Evolutionary conservation across 192 early-diverging fungal genomes (phyloP).

Genomic region (Lobosporangium transversale): DNA sequence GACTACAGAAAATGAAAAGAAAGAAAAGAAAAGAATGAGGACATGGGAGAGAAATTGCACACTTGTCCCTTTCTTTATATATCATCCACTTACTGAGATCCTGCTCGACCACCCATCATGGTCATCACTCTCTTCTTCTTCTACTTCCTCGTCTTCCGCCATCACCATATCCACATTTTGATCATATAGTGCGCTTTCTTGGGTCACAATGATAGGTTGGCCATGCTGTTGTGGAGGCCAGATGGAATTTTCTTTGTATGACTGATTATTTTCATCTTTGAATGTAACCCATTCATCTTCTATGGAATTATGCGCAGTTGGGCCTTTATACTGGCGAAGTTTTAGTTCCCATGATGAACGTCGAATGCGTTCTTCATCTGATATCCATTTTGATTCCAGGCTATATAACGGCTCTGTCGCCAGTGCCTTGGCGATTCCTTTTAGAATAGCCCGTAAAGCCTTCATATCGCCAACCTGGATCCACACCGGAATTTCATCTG

Average conservation of each 20-base stretch:
- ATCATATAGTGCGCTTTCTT: no score
- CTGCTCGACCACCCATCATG: no score
- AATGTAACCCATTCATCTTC: constrained; percentile 11
- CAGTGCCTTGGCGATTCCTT: constrained; percentile 11
- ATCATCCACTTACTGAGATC: no score
- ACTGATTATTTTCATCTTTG: neutral
- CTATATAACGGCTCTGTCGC: constrained; percentile 1
- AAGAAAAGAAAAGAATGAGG: no score
- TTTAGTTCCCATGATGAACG: constrained; percentile 5
- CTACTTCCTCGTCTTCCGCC: neutral
- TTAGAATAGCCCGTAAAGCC: constrained; percentile 10
- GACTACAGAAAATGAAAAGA: no score
- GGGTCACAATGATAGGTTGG: no score
- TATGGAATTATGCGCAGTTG: neutral
- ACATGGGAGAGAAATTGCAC: no score
- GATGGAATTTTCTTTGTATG: no score
- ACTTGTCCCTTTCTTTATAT: no score
- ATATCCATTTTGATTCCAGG: neutral
- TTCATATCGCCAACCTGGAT: constrained; percentile 6
- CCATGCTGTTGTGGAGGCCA: no score
- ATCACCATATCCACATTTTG: neutral
- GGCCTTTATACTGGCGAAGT: neutral
- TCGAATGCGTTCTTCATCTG: neutral
- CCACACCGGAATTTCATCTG: constrained; percentile 11
- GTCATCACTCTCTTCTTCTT: neutral